phyloP scores from a whole-genome alignment of 2,329 filamentous ascomycete genomes.

The Cordyceps cicadae region DNA sequence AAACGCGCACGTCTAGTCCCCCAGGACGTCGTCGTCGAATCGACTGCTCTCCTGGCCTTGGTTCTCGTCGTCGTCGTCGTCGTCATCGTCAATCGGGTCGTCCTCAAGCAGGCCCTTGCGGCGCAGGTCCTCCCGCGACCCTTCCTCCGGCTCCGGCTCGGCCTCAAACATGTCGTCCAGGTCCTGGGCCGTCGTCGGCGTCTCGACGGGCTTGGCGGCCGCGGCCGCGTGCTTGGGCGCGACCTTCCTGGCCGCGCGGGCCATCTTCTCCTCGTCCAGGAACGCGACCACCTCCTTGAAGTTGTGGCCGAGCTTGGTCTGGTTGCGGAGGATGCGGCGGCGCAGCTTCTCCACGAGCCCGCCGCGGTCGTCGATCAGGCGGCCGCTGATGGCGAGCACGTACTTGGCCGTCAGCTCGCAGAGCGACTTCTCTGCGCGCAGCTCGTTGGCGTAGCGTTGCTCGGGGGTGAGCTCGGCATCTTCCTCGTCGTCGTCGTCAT shows the following conservation, averaged over 20 bases:
- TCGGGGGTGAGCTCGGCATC: constrained; percentile 46
- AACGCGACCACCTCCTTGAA: constrained; percentile 78
- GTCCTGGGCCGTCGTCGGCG: constrained; percentile 26
- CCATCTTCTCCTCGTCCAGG: constrained; percentile 61
- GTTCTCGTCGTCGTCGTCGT: constrained; percentile 17
- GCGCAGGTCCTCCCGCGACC: constrained; percentile 49
- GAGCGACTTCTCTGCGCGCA: constrained; percentile 75
- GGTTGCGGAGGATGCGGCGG: constrained; percentile 69
- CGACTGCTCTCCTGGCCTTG: constrained; percentile 26
- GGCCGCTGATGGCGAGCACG: constrained; percentile 69
- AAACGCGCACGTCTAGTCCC: constrained; percentile 27
- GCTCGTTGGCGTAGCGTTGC: constrained; percentile 53
- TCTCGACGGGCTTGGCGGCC: constrained; percentile 23
- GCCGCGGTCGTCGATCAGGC: constrained; percentile 60
- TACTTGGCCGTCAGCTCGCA: constrained; percentile 82
- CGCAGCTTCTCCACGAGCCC: constrained; percentile 55
- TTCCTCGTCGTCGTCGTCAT: constrained; percentile 47
- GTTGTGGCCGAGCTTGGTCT: constrained; percentile 69
- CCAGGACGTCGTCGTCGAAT: constrained; percentile 37
- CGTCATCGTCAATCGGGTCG: constrained; percentile 33
- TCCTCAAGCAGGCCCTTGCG: constrained; percentile 47
- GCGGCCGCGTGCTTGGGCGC: constrained; percentile 12
- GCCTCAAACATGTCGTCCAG: constrained; percentile 33
- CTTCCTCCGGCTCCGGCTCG: constrained; percentile 47
- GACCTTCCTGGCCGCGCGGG: constrained; percentile 34